Evolutionary conservation across 2,329 filamentous ascomycete genomes (phyloP).

Genomic region (Colletotrichum tanaceti): DNA sequence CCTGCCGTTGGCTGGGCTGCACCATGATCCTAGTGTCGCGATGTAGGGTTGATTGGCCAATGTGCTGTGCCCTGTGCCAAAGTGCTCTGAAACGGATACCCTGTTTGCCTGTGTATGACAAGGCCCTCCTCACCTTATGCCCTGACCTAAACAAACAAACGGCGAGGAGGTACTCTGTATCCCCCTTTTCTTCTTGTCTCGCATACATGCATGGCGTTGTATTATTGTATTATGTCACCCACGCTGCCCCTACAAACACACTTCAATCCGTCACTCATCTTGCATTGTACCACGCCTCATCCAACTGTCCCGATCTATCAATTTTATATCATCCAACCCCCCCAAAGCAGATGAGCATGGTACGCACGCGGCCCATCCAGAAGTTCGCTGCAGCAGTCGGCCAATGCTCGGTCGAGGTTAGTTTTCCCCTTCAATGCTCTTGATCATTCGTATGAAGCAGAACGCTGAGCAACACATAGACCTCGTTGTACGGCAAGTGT

Average conservation of each 20-base stretch:
- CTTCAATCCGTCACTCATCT: background rate
- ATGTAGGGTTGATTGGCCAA: conserved; percentile 20
- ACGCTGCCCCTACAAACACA: background rate
- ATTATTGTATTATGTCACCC: background rate
- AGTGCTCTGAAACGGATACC: background rate
- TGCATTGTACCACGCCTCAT: background rate
- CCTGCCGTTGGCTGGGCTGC: conserved; percentile 22
- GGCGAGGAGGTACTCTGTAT: background rate
- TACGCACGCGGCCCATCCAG: conserved; percentile 61
- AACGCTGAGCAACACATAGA: conserved; percentile 61
- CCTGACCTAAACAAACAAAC: background rate
- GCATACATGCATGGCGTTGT: background rate
- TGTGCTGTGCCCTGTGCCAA: background rate
- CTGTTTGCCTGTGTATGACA: background rate
- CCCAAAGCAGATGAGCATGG: conserved; percentile 42
- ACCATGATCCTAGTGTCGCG: conserved; percentile 2
- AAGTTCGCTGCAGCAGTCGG: conserved; percentile 66
- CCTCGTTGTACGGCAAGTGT: conserved; percentile 89
- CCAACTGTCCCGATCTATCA: background rate
- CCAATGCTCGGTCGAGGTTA: conserved; percentile 67
- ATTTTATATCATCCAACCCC: background rate
- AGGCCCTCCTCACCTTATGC: background rate
- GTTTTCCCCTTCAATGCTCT: conserved; percentile 32
- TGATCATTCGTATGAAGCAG: background rate
- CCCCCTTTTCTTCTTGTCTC: background rate